These are phyloP conservation scores for Urochloa ruziziensis DNA, from an alignment of 176 grass and related monocot genomes.

Conservation along the genomic window DNA sequence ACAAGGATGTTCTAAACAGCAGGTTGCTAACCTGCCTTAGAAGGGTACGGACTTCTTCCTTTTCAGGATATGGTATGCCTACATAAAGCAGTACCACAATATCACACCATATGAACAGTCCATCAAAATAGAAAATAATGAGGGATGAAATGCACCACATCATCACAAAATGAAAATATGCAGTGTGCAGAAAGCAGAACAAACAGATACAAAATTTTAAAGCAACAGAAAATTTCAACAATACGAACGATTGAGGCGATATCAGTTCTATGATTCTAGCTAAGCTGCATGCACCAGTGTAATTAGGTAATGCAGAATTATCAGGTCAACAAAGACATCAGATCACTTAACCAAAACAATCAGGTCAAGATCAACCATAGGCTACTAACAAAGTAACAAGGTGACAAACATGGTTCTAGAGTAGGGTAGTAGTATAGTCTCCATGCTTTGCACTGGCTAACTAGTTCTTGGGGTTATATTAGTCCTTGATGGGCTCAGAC, in stretches of 20 bases:
- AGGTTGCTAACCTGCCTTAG: conserved; percentile 80
- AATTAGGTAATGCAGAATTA: not conserved
- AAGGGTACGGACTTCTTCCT: conserved; percentile 88
- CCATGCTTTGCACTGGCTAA: not conserved
- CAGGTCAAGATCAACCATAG: not conserved
- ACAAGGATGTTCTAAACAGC: conserved; percentile 2
- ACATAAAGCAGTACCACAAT: conserved; percentile 53
- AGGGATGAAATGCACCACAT: conserved; percentile 1
- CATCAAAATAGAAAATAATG: conserved; percentile 39
- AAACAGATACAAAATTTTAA: conserved; percentile 15
- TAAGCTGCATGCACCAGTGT: not conserved
- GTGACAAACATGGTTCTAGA: not conserved
- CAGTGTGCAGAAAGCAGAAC: not conserved
- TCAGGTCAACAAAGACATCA: not conserved
- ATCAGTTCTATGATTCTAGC: not conserved
- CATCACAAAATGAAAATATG: conserved; percentile 9
- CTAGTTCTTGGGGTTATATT: no score
- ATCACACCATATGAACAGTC: conserved; percentile 44
- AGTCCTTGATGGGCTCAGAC: not conserved
- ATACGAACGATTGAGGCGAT: conserved; percentile 11
- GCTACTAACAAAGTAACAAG: no score
- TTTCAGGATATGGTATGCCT: conserved; percentile 97
- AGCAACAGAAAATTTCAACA: not conserved
- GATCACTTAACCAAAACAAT: conserved; percentile 6
- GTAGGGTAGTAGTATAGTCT: not conserved